A percentile compares a stretch with the other conserved stretches of the same genome.
phyloP scores from a whole-genome alignment of 306 rosid species.

The Trifolium dubium region DNA sequence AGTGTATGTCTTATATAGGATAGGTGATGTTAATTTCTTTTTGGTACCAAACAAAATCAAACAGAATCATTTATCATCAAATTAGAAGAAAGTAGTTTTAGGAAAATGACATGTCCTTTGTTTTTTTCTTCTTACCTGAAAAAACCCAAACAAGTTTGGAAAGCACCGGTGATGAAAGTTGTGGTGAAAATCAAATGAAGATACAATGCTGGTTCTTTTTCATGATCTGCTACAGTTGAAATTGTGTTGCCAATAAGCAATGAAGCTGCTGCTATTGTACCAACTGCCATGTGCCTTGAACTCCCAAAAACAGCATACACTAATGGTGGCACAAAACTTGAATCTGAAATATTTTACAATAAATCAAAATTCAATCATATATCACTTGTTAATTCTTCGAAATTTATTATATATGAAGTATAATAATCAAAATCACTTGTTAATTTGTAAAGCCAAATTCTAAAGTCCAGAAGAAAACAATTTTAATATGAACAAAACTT shows the following conservation, averaged over 20 bases:
- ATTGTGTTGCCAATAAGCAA: conserved; percentile 58
- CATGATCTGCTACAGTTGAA: conserved; percentile 47
- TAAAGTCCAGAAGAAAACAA: not conserved
- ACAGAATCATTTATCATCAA: not conserved
- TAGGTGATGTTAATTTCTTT: not conserved
- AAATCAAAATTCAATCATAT: not conserved
- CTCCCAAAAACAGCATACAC: conserved; percentile 76
- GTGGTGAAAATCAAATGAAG: conserved; percentile 73
- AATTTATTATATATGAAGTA: too few relatives aligned
- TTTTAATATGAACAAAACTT: not conserved
- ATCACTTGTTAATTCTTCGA: too few relatives aligned
- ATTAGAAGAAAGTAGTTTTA: not conserved
- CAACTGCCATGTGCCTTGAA: conserved; percentile 90
- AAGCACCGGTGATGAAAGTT: conserved; percentile 65
- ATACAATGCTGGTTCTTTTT: conserved; percentile 47
- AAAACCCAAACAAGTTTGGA: conserved; percentile 65
- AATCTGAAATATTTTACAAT: conserved; percentile 50
- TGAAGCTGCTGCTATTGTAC: conserved; percentile 80
- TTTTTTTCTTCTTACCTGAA: conserved; percentile 56
- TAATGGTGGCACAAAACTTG: conserved; percentile 82
- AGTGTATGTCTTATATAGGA: not conserved
- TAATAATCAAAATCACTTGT: not conserved
- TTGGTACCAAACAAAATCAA: not conserved
- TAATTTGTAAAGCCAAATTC: not conserved
- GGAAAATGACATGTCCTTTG: conserved; percentile 10